Base-by-base conservation (phyloP, 345 rosid species). In the Hibiscus trionum region DNA sequence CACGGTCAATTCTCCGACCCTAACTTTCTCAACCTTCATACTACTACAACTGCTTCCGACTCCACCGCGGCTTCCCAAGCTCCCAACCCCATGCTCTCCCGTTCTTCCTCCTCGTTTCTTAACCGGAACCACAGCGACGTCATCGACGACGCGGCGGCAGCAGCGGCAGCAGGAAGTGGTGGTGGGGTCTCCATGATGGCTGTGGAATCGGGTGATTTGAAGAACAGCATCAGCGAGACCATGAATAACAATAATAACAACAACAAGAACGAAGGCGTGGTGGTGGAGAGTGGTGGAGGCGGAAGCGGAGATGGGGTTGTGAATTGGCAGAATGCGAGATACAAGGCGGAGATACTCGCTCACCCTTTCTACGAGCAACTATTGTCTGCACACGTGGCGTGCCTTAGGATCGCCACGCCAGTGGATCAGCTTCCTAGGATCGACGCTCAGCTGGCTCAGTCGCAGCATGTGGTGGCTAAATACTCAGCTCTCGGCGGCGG, bases 371-470 rank as follows among this genome's bases (percentile, higher is more conserved):
- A 96, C 75, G 97, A 90, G 68, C 98, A 96, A 89, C 84, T 96
- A 64, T 77, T 96, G 79, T 86, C 94, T 61, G 96, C 98, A n/a
- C 97, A 92, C 80, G 97, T 90, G 31, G 90, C 98, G 4, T 91
- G 96, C 61, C 78, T 94, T 68, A 80, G 98, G 78, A 88, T 94
- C 77, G 97, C 97, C 0, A 94, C 98, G 53, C 98, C 97, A 57
- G 97, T 94, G 8, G 97, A 94, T 79, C 98, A 91, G 80, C 62
- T 92, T 70, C 97, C 97, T 27, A 88, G 98, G 80, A 96, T 96
- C 50, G 98, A 96, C 59, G 94, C 98, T 3, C 99, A 96, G 83
- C 83, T 96, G 33, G 96, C 96, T 27, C 96, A 96, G 90, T 96
- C 99, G 33, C 98, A 93, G 81, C 83, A 93, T 42, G 96, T 96